These are phyloP conservation scores for Vishniacozyma victoriae DNA, from an alignment of 768 basidiomycete species.

Conservation along the genomic window DNA sequence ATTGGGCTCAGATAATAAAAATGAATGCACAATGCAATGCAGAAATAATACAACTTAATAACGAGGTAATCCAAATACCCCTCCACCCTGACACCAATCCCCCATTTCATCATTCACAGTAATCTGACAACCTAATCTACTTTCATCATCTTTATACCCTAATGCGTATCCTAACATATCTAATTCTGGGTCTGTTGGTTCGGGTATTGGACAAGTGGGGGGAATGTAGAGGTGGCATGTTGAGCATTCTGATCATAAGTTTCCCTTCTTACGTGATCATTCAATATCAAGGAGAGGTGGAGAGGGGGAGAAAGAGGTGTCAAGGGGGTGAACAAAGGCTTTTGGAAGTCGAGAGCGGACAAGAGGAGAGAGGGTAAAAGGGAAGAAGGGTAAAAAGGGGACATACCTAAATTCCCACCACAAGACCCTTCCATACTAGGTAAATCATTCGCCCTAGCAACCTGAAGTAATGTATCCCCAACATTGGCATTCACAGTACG, in stretches of 20 bases:
- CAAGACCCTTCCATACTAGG: slow-evolving; percentile 42
- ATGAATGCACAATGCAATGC: too few species aligned
- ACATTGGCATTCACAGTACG: slow-evolving; percentile 15
- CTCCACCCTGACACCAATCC: slow-evolving; percentile 27
- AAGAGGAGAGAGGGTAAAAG: too few species aligned
- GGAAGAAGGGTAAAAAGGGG: not conserved
- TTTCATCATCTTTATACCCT: slow-evolving; percentile 29
- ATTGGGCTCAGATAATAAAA: too few species aligned
- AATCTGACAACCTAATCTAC: slow-evolving; percentile 43
- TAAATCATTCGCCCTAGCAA: slow-evolving; percentile 33
- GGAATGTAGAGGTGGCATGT: slow-evolving; percentile 44
- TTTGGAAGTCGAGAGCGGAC: not conserved
- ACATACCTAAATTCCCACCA: slow-evolving; percentile 40
- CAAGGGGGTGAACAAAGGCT: not conserved
- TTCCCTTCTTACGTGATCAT: not conserved
- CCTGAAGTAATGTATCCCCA: slow-evolving; percentile 33
- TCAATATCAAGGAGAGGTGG: too few species aligned
- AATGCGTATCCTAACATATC: slow-evolving; percentile 45
- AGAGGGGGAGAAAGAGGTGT: too few species aligned
- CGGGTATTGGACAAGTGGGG: slow-evolving; percentile 17
- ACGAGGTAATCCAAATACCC: slow-evolving; percentile 36
- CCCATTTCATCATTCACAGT: slow-evolving; percentile 31
- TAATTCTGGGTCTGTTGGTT: slow-evolving; percentile 34
- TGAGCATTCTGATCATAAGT: slow-evolving; percentile 35
- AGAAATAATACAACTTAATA: slow-evolving; percentile 15